Conservation (phyloP, 345 rosid species). For the Eucalyptus marginata region DNA sequence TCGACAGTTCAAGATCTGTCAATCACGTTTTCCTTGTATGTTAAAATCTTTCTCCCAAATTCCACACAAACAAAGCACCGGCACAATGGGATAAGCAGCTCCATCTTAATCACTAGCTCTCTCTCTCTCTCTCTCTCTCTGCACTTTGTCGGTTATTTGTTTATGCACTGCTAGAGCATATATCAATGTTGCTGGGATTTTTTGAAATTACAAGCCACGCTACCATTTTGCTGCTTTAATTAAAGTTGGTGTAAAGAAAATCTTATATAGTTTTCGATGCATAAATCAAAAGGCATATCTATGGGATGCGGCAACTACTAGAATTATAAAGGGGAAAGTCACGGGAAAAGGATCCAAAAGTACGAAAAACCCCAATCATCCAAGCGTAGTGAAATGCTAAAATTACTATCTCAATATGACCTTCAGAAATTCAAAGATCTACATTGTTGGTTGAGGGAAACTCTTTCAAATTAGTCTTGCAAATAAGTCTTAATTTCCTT, state of each 20-base stretch:
- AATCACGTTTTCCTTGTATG: no score
- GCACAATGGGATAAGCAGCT: no score
- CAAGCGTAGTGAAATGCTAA: neutral
- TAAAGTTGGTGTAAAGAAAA: neutral
- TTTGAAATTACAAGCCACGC: no score
- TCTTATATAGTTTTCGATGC: neutral
- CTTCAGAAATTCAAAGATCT: neutral
- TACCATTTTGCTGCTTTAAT: no score
- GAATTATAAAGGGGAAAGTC: neutral
- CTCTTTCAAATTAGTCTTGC: neutral
- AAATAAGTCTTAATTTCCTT: neutral
- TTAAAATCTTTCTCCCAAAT: no score
- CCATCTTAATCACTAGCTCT: no score
- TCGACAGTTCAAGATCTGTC: no score
- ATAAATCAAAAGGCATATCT: neutral
- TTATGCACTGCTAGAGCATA: neutral
- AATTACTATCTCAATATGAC: neutral
- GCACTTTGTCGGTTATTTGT: rapidly evolving
- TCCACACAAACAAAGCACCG: no score
- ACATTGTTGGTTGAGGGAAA: neutral
- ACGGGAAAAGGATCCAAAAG: neutral
- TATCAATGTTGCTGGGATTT: no score
- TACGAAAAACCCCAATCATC: neutral
- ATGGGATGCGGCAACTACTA: neutral
- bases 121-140: neutral